Evolutionary conservation across 139 green algal species (phyloP).

Genomic region (Desmodesmus armatus): DNA sequence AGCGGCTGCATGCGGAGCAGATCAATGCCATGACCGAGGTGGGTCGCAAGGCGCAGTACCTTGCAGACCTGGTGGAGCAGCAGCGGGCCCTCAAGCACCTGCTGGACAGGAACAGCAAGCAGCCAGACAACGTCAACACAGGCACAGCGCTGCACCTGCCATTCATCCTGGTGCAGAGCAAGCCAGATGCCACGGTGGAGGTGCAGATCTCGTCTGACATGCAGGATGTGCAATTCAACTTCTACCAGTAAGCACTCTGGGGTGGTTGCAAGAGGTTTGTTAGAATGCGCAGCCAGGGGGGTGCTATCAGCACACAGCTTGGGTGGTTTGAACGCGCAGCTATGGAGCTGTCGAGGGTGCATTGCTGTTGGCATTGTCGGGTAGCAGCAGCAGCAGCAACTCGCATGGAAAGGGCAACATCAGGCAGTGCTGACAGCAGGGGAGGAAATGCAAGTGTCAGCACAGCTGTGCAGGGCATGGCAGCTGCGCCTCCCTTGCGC

Average conservation of each 20-base stretch:
- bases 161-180: slow-evolving; percentile 92
- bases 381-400: too few species aligned
- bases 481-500: too few species aligned
- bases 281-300: neutral
- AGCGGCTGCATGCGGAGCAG: slow-evolving; percentile 59
- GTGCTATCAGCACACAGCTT: neutral
- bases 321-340: neutral
- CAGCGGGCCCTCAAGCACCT: slow-evolving; percentile 74
- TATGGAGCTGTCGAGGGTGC: neutral
- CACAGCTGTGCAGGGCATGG: too few species aligned
- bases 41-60: slow-evolving; percentile 61
- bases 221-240: slow-evolving; percentile 87
- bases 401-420: too few species aligned
- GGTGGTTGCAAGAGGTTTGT: too few species aligned
- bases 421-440: too few species aligned
- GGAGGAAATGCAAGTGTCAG: too few species aligned
- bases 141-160: slow-evolving; percentile 84
- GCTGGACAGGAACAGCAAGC: slow-evolving; percentile 69
- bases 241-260: slow-evolving; percentile 69
- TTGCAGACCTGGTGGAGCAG: slow-evolving; percentile 82
- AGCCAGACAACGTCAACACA: neutral
- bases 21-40: slow-evolving; percentile 48
- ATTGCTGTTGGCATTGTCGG: too few species aligned
- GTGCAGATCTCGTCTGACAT: slow-evolving; percentile 89
- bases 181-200: slow-evolving; percentile 84